Evolutionary conservation across 2,329 filamentous ascomycete genomes (phyloP), one percentile per base, ranked within the genome.

Genomic region (Venturia effusa): DNA sequence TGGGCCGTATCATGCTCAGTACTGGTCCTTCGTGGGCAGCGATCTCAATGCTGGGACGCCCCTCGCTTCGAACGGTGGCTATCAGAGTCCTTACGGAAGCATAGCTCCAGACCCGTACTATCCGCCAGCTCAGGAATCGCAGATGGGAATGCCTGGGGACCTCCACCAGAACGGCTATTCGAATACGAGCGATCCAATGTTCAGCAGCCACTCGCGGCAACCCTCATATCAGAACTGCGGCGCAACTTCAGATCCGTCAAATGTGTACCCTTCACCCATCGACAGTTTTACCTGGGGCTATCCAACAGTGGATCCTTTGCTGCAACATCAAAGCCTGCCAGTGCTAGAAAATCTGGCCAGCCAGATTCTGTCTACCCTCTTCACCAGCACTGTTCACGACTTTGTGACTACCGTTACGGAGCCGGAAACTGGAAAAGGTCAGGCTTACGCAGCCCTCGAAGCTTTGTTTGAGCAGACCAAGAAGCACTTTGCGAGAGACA

Each of bases 381-480:
- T 57, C 24, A 40, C 41, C 6, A 43, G 57, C 41, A 60, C 51
- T 30, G 32, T 65, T 13, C 43, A 60, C 19, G 64, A 65, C 19
- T 51, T 66, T 39, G 45, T 57, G 34, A 30, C 48, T 2, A 64
- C 45, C 13, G 59, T 61, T 3, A 39, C 30, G n/a, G 24, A 48
- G 39, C 64, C 54, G 22, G 57, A 62, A 22, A 45, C 22, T 54
- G 40, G 30, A 22, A 48, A 59, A 30, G 65, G 64, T 4, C 65
- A 65, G 61, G 64, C 65, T 10, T 66, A 61, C 37, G 39, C 55
- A 22, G 61, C 51, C 22, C 37, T 65, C 3, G 63, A 61, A 32
- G 55, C 64, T 27, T 39, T 66, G 39, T 66, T 66, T 41, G 64
- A 66, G 17, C 57, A 61, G 43, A 61, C 22, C n/a, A 61, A 62